A percentile compares a stretch with the other conserved stretches of the same genome.
Evolutionary conservation across 768 basidiomycete species (phyloP).

Genomic region (Psilocybe cyanescens): DNA sequence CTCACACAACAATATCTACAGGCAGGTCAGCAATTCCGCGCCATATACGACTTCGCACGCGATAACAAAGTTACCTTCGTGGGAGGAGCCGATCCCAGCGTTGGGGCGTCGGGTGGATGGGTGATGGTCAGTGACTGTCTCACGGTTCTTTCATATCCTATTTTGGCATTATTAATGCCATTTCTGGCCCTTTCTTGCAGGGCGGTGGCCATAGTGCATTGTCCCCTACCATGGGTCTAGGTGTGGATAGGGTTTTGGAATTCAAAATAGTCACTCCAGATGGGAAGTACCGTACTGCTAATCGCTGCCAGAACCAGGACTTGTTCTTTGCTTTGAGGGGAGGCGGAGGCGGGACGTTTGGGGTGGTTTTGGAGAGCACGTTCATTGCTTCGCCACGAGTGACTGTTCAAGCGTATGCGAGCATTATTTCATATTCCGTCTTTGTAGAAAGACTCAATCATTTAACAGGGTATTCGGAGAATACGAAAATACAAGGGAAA

Average conservation of each 20-base stretch:
- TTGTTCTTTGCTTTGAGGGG: constrained; percentile 52
- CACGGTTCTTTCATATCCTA: background rate
- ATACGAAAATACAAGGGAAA: constrained; percentile 19
- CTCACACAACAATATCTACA: constrained; percentile 10
- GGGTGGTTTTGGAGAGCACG: constrained; percentile 34
- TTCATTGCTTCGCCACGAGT: constrained; percentile 17
- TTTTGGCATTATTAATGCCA: background rate
- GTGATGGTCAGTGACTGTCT: constrained; percentile 16
- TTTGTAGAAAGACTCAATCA: too few relatives aligned
- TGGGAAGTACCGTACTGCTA: constrained; percentile 42
- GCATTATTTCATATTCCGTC: background rate
- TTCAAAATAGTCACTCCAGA: constrained; percentile 45
- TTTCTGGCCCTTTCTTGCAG: constrained; percentile 1
- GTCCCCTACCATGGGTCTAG: constrained; percentile 19
- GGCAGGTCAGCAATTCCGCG: constrained; percentile 21
- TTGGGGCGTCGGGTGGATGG: constrained; percentile 25
- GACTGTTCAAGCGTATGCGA: constrained; percentile 19
- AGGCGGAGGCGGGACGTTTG: constrained; percentile 45
- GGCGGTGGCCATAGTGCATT: constrained; percentile 22
- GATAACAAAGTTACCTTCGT: constrained; percentile 21
- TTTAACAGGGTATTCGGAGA: constrained; percentile 14
- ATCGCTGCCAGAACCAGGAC: constrained; percentile 44
- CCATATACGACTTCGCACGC: constrained; percentile 16
- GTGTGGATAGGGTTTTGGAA: constrained; percentile 24
- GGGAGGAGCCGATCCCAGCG: constrained; percentile 23